These are phyloP conservation scores for Coix lacrymajobi DNA, from an alignment of 176 grass and related monocot species.

Conservation along the genomic window DNA sequence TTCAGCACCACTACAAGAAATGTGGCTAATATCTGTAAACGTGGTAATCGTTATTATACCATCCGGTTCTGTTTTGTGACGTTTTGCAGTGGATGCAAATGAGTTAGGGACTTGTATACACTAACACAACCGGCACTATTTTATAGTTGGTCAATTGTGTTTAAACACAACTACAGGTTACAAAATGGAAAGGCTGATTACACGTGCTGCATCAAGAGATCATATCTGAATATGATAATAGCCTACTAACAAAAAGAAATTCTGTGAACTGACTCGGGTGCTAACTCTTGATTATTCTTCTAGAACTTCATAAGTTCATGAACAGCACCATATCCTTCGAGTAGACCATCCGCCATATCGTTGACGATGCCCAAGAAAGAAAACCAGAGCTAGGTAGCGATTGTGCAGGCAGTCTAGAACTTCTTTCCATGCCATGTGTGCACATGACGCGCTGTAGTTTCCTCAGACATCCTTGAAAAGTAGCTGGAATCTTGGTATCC, in stretches of 20 bases:
- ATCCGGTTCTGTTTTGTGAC: background rate
- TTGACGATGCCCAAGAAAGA: background rate
- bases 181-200: background rate
- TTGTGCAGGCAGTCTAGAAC: background rate
- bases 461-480: conserved; percentile 83
- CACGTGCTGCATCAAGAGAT: background rate
- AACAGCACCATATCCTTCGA: background rate
- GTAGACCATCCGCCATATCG: background rate
- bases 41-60: too few relatives aligned
- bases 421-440: background rate
- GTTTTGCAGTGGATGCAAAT: background rate
- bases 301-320: background rate
- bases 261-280: background rate
- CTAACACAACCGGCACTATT: background rate
- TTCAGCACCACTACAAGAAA: too few relatives aligned
- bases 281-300: background rate
- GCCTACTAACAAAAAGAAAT: background rate
- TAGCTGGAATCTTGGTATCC: conserved; percentile 70
- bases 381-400: background rate
- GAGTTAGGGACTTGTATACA: background rate
- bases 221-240: background rate
- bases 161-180: background rate
- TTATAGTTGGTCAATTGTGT: background rate
- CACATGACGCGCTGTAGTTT: background rate
- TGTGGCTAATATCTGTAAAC: too few relatives aligned